Percentiles rank a stretch among this genome's conserved stretches.
Evolutionary conservation across 352 stramenopile genomes (phyloP).

Genomic region (Thraustotheca clavata): DNA sequence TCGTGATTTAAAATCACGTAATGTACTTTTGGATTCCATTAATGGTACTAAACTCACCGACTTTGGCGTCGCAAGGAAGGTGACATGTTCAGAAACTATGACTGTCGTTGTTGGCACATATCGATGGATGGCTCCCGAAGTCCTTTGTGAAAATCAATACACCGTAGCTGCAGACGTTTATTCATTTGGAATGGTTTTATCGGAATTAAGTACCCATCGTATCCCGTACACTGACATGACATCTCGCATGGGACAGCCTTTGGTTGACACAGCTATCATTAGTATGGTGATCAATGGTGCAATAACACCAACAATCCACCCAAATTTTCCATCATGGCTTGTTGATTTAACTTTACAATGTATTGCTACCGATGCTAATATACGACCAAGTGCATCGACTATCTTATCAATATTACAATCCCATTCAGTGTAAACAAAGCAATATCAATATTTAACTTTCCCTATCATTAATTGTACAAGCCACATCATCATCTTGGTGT

Average conservation of each 20-base stretch:
- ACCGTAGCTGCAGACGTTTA: constrained; percentile 46
- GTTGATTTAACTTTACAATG: constrained; percentile 28
- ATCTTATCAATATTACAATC: no score
- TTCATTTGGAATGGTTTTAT: constrained; percentile 47
- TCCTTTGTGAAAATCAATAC: constrained; percentile 42
- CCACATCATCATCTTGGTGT: no score
- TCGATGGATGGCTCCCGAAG: constrained; percentile 49
- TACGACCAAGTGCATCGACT: constrained; percentile 34
- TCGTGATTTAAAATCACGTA: constrained; percentile 25
- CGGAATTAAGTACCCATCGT: constrained; percentile 43
- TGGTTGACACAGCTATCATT: constrained; percentile 41
- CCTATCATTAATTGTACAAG: no score
- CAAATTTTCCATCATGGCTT: constrained; percentile 30
- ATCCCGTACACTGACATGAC: constrained; percentile 41
- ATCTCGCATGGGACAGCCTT: constrained; percentile 24
- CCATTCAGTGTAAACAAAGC: no score
- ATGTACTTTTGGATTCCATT: constrained; percentile 21
- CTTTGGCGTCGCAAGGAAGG: constrained; percentile 7
- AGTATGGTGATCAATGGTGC: constrained; percentile 31
- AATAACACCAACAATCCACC: constrained; percentile 28
- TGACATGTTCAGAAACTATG: constrained; percentile 31
- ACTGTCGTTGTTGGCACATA: constrained; percentile 39
- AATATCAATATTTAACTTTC: no score
- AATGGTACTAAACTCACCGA: constrained; percentile 8
- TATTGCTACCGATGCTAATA: constrained; percentile 25